A percentile compares a stretch with the other conserved stretches of the same genome.
phyloP scores from a whole-genome alignment of 371 early-diverging fungal genomes.

The Zychaea mexicana region DNA sequence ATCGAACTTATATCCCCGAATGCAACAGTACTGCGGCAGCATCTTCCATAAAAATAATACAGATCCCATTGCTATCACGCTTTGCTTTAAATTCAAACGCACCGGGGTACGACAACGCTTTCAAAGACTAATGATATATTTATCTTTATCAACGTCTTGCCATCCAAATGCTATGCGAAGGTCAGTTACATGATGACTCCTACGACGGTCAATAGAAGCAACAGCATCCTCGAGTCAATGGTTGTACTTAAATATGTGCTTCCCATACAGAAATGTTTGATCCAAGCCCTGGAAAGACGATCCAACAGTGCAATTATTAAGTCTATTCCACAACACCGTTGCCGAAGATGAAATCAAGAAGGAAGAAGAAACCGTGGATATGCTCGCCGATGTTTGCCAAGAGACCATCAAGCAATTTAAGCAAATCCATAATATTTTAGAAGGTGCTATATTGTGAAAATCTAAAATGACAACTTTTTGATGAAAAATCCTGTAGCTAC shows the following conservation, averaged over 20 bases:
- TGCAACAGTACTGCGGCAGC: not conserved
- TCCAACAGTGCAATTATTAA: not conserved
- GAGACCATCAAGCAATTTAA: not conserved
- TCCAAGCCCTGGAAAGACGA: not conserved
- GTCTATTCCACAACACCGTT: not conserved
- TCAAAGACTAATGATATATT: not conserved
- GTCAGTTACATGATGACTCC: not conserved
- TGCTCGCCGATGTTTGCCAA: not conserved
- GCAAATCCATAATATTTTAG: not conserved
- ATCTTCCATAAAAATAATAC: not conserved
- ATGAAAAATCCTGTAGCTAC: no score
- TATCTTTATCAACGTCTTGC: not conserved
- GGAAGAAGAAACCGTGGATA: not conserved
- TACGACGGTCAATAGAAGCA: not conserved
- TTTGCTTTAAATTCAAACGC: not conserved
- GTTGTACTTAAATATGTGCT: not conserved
- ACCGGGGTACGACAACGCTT: not conserved
- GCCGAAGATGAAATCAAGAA: not conserved
- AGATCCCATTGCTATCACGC: not conserved
- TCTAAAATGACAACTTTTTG: no score
- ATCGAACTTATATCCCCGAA: not conserved
- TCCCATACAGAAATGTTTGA: not conserved
- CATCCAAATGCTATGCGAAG: not conserved
- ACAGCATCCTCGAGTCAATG: not conserved
- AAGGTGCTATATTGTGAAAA: no score